Base-by-base conservation (phyloP, 179 eudicot genomes). In the Patellifolia procumbens region DNA sequence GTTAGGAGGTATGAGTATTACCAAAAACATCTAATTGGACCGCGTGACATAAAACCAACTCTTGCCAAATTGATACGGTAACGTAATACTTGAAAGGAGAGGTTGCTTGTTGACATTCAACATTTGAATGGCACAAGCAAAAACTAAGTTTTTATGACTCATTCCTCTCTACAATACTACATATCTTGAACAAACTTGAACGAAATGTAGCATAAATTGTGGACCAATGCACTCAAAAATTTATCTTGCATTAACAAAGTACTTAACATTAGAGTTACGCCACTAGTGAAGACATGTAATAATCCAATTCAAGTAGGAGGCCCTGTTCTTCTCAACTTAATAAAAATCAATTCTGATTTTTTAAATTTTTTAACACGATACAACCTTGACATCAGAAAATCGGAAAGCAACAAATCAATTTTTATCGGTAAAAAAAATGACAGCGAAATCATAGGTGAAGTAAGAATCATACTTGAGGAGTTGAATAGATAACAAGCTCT, bases 401-500 rank as follows among this genome's bases (percentile, higher is more conserved):
- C 45, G n/a, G n/a, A n/a, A n/a, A n/a, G n/a, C n/a, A n/a, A n/a
- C n/a, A n/a, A n/a, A n/a, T n/a, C n/a, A n/a, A n/a, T n/a, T n/a
- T n/a, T n/a, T n/a, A n/a, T n/a, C n/a, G n/a, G n/a, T n/a, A n/a
- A n/a, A n/a, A n/a, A n/a, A n/a, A n/a, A 7, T 65, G n/a, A n/a
- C 43, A 51, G 24, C 24, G 29, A 31, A 43, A 31, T 20, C 46
- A 69, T 11, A 31, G 15, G 34, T n/a, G n/a, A n/a, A n/a, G n/a
- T n/a, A n/a, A n/a, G 11, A 68, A 39, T 0, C 78, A 69, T 85
- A 91, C 97, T 96, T 91, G 89, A 26, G 77, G 19, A 73, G 85
- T 78, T 58, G 89, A 24, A 77, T 92, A 92, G 81, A 92, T 84
- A 34, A 89, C 92, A 62, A 92, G 91, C 87, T 92, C 97, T 80